These are phyloP conservation scores for Pseudocercospora fuligena DNA, from an alignment of 2,329 filamentous ascomycete genomes.

Conservation along the genomic window DNA sequence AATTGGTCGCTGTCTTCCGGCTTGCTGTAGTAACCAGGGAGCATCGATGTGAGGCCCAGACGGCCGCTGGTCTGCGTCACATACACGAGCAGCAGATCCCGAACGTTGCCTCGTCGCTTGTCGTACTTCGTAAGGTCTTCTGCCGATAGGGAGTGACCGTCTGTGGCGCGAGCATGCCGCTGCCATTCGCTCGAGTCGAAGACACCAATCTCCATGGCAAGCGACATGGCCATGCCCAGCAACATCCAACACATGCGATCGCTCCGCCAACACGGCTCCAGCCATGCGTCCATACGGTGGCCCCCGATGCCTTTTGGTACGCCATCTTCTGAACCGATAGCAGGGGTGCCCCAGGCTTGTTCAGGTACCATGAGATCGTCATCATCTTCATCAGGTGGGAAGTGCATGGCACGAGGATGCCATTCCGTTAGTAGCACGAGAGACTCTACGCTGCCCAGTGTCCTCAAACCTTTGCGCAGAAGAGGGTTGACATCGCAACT, in stretches of 20 bases:
- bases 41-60: conserved; percentile 91
- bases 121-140: conserved; percentile 75
- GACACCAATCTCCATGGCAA: conserved; percentile 92
- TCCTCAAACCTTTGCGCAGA: conserved; percentile 72
- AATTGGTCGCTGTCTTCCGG: conserved; percentile 42
- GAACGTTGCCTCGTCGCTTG: conserved; percentile 78
- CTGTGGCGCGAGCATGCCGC: conserved; percentile 56
- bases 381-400: conserved; percentile 74
- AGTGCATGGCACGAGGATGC: conserved; percentile 93
- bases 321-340: conserved; percentile 63
- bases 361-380: conserved; percentile 69
- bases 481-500: conserved; percentile 68
- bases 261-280: conserved; percentile 88
- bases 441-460: conserved; percentile 91
- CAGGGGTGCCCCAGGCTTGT: conserved; percentile 62
- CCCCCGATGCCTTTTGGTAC: conserved; percentile 69
- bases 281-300: conserved; percentile 88
- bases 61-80: conserved; percentile 91
- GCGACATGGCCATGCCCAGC: conserved; percentile 83
- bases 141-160: conserved; percentile 43
- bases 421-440: conserved; percentile 94
- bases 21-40: conserved; percentile 60
- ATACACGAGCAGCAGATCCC: conserved; percentile 86
- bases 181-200: conserved; percentile 80
- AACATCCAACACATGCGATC: conserved; percentile 99